Base-by-base conservation (phyloP, 2,329 filamentous ascomycete species). In the Blastomyces parvus region DNA sequence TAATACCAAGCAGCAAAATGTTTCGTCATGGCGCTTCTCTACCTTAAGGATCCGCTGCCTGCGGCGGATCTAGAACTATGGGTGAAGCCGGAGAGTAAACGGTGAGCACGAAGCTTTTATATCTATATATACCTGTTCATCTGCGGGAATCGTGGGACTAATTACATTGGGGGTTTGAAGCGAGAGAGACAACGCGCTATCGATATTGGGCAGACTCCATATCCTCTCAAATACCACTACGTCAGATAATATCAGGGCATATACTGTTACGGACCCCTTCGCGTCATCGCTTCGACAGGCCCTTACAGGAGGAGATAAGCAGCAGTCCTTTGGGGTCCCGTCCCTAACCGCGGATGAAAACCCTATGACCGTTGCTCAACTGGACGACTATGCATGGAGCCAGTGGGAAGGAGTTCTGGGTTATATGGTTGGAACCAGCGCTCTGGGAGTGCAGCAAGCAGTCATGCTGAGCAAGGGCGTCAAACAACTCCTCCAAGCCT, bases 321-420 rank as follows among this genome's bases (percentile, higher is more conserved):
- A 94, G 69, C 86, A 90, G 69, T 96, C 91, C 1, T 99, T 99
- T 72, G 94, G 94, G 64, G 89, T 97, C 0, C 89, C 91, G 1
- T 92, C 89, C 22, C 82, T 81, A 14, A 82, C 86, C 8, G 80
- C 85, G 3, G 80, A 85, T 42, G 83, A 85, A 50, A 79, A 82
- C 62, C 83, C 85, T 59, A 84, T 94, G 59, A 86, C 88, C 64
- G 76, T 91, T 13, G 71, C 83, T 1, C 90, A 89, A 68, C 83
- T 99, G 63, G 94, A 99, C 72, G 83, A 86, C 36, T 95, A 93
- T 76, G 91, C 94, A 5, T 85, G 90, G 62, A 85, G 84, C 69
- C 92, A 96, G 72, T 99, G 94, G 92, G 95, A 99, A 75, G 89
- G 91, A 33, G 96, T 99, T 36, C 77, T 99, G 58, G 94, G 97